A percentile compares a stretch with the other conserved stretches of the same genome.
Evolutionary conservation across 192 early-diverging fungal species (phyloP).

Genomic region (Rhizophagus sp.): DNA sequence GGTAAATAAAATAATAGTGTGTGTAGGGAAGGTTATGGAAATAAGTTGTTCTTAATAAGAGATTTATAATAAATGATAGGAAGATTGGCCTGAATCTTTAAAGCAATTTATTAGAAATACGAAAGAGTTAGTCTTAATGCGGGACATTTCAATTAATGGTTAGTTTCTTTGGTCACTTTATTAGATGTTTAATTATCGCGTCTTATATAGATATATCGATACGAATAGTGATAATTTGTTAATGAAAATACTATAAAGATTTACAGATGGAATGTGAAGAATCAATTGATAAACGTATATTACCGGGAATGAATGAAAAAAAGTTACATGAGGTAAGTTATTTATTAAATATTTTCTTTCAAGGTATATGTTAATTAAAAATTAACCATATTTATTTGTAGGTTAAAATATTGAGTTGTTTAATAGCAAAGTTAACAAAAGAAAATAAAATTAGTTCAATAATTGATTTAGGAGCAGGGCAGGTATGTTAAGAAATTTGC

Average conservation of each 20-base stretch:
- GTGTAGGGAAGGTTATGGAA: not conserved
- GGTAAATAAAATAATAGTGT: not conserved
- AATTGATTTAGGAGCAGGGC: conserved; percentile 77
- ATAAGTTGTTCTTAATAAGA: not conserved
- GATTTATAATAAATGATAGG: not conserved
- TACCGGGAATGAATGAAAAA: conserved; percentile 72
- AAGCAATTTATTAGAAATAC: not conserved
- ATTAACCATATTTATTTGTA: not conserved
- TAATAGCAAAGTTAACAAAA: conserved; percentile 58
- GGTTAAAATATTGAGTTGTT: conserved; percentile 48
- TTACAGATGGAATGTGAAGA: conserved; percentile 27
- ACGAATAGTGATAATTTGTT: not conserved
- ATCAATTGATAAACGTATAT: conserved; percentile 56
- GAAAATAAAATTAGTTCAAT: conserved; percentile 48
- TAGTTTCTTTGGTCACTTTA: not conserved
- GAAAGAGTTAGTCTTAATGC: not conserved
- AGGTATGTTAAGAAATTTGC: not conserved
- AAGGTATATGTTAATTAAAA: not conserved
- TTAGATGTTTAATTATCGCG: too few relatives aligned
- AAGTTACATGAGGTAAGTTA: conserved; percentile 66
- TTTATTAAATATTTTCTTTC: not conserved
- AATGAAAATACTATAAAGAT: not conserved
- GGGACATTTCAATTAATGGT: not conserved
- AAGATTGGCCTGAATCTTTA: not conserved
- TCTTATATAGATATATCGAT: not conserved